Conservation (phyloP, 2,329 filamentous ascomycete genomes). For the Paecilomyces formosus region DNA sequence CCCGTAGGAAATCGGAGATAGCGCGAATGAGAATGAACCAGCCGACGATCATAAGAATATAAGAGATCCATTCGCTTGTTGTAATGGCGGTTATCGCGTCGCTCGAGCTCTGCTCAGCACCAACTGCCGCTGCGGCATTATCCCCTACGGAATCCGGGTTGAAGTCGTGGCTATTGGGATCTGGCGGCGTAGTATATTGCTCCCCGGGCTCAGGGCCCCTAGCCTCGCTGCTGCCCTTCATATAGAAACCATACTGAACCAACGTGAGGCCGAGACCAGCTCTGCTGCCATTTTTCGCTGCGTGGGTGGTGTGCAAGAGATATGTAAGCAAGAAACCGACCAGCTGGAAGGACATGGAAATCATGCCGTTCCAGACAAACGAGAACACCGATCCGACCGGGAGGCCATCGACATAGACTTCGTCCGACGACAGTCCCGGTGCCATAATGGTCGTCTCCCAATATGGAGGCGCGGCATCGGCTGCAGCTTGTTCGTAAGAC, state of each 20-base stretch:
- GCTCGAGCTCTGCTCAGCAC: constrained; percentile 15
- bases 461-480: constrained; percentile 91
- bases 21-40: constrained; percentile 97
- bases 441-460: constrained; percentile 99
- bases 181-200: constrained; percentile 57
- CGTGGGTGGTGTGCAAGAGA: constrained; percentile 93
- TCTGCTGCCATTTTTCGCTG: constrained; percentile 93
- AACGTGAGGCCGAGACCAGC: constrained; percentile 91
- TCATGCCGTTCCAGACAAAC: constrained; percentile 76
- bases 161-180: constrained; percentile 88
- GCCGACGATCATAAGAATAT: constrained; percentile 89
- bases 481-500: constrained; percentile 97
- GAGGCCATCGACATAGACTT: constrained; percentile 94
- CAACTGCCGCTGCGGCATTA: constrained; percentile 21
- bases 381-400: constrained; percentile 81
- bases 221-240: constrained; percentile 59
- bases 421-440: constrained; percentile 82
- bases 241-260: constrained; percentile 94
- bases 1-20: constrained; percentile 83
- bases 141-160: constrained; percentile 61
- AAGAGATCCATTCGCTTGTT: constrained; percentile 81
- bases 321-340: constrained; percentile 98
- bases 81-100: constrained; percentile 52
- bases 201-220: constrained; percentile 32
- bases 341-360: constrained; percentile 93